Conservation (phyloP, 164 flowering plant species). For the Vitis labrusca region DNA sequence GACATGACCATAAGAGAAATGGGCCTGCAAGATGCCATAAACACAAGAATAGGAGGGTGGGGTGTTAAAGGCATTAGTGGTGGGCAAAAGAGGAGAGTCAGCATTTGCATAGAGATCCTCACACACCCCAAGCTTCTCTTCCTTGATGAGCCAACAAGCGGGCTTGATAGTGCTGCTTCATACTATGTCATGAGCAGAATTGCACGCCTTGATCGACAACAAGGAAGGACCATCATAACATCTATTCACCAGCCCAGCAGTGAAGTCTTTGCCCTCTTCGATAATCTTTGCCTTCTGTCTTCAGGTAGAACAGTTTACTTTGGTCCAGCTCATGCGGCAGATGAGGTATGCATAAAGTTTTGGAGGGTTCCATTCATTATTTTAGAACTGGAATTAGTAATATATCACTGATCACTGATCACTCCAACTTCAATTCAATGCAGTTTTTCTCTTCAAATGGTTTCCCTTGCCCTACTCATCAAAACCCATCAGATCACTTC, state of each 20-base stretch:
- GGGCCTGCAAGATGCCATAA: constrained; percentile 38
- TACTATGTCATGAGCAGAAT: constrained; percentile 37
- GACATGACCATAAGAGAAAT: constrained; percentile 39
- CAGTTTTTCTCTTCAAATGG: constrained; percentile 70
- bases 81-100: constrained; percentile 47
- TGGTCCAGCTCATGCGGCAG: constrained; percentile 35
- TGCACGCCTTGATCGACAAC: constrained; percentile 2
- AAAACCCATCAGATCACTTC: constrained; percentile 82
- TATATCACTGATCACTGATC: no score
- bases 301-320: constrained; percentile 36
- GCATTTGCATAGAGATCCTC: constrained; percentile 42
- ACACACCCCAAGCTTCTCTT: constrained; percentile 33
- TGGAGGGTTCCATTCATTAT: background rate
- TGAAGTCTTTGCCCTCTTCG: constrained; percentile 41
- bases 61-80: constrained; percentile 39
- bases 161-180: constrained; percentile 42
- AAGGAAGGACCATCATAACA: constrained; percentile 21
- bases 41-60: constrained; percentile 48
- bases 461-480: constrained; percentile 65
- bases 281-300: constrained; percentile 33
- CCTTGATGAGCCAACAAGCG: constrained; percentile 36
- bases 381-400: no score
- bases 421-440: constrained; percentile 1
- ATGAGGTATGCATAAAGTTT: constrained; percentile 16
- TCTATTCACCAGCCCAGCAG: constrained; percentile 47